These are phyloP conservation scores for Aspergillus hancockii DNA, from an alignment of 495 filamentous ascomycete species.

Conservation along the genomic window DNA sequence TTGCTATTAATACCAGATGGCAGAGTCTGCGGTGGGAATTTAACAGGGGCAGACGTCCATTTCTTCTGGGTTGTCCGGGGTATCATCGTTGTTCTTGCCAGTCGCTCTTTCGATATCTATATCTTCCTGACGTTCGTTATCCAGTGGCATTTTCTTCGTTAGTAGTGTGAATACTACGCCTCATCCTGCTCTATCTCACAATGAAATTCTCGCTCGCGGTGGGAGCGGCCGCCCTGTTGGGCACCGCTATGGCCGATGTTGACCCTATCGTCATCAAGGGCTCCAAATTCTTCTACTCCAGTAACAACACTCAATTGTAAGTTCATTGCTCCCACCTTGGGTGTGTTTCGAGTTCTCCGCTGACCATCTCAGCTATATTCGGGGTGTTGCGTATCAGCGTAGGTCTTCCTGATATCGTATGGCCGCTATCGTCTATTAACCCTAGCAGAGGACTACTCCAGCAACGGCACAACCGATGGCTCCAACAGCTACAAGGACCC, in stretches of 20 bases:
- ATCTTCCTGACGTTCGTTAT: conserved; percentile 24
- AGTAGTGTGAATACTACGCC: neutral
- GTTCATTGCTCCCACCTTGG: conserved; percentile 17
- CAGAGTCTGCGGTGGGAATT: conserved; percentile 1
- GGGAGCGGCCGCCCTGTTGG: conserved; percentile 47
- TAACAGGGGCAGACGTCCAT: neutral
- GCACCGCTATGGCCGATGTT: conserved; percentile 56
- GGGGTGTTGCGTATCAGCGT: conserved; percentile 87
- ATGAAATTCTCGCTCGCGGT: conserved; percentile 48
- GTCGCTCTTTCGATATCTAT: conserved; percentile 14
- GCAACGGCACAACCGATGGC: conserved; percentile 39
- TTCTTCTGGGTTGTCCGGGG: neutral
- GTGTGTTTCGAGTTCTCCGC: conserved; percentile 4
- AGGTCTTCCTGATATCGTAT: conserved; percentile 24
- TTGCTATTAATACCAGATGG: conserved; percentile 4
- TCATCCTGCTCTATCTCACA: conserved; percentile 8
- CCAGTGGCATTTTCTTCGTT: conserved; percentile 9
- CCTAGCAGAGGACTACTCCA: conserved; percentile 45
- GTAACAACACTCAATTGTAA: conserved; percentile 77
- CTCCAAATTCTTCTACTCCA: conserved; percentile 78
- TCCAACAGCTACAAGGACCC: conserved; percentile 59
- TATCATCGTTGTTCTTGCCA: conserved; percentile 1
- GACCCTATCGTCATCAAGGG: conserved; percentile 76
- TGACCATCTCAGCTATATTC: conserved; percentile 59
- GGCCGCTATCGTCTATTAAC: conserved; percentile 19